phyloP scores from a whole-genome alignment of 306 rosid species.

The Lathyrus sativus region DNA sequence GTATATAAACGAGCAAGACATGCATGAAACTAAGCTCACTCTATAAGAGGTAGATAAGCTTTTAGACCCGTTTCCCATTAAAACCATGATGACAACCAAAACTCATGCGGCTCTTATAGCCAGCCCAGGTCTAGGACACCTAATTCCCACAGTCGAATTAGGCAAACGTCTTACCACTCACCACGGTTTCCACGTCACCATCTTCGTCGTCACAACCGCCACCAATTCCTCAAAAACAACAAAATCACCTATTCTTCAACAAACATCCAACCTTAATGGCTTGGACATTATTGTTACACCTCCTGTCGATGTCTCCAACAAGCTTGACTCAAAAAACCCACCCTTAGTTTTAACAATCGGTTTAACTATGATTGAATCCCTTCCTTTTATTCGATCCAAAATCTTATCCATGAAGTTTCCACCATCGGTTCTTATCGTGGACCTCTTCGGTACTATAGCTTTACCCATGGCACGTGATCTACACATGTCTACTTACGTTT shows the following conservation, averaged over 20 bases:
- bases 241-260: conserved; percentile 20
- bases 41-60: neutral
- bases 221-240: conserved; percentile 34
- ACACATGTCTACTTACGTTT: conserved; percentile 47
- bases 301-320: conserved; percentile 18
- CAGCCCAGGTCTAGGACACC: conserved; percentile 51
- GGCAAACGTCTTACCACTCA: conserved; percentile 45
- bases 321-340: conserved; percentile 13
- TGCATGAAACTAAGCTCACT: neutral
- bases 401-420: conserved; percentile 22
- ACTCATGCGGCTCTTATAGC: conserved; percentile 39
- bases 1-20: neutral
- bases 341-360: neutral
- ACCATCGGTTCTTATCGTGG: conserved; percentile 53
- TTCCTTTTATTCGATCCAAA: conserved; percentile 38
- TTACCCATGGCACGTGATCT: conserved; percentile 56
- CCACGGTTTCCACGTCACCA: conserved; percentile 42
- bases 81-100: conserved; percentile 13
- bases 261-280: neutral
- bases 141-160: conserved; percentile 45
- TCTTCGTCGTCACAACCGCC: conserved; percentile 42
- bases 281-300: conserved; percentile 32
- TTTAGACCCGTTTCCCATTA: neutral
- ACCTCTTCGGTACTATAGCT: conserved; percentile 48
- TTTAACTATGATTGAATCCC: conserved; percentile 2